These are phyloP conservation scores for Ceratocystis colombiana DNA, from an alignment of 2,329 filamentous ascomycete genomes.

Conservation along the genomic window DNA sequence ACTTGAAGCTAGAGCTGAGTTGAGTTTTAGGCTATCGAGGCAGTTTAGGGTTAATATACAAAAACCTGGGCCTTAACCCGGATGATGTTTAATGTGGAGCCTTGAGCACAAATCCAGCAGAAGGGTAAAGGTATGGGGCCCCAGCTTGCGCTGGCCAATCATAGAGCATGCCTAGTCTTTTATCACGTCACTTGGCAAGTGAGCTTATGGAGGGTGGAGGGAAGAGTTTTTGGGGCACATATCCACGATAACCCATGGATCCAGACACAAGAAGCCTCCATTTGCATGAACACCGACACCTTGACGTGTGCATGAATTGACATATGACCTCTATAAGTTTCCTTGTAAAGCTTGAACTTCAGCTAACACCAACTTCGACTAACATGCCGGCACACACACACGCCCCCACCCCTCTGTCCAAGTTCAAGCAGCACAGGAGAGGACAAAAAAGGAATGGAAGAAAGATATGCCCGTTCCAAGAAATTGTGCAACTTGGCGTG, in stretches of 20 bases:
- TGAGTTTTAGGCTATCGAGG: not conserved
- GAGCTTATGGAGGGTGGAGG: not conserved
- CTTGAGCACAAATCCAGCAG: not conserved
- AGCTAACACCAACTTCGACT: no score
- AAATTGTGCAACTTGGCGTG: not conserved
- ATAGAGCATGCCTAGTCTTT: not conserved
- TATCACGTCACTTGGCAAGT: not conserved
- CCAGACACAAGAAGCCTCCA: no score
- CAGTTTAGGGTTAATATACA: not conserved
- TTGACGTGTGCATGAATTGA: no score
- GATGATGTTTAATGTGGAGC: not conserved
- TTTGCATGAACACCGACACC: no score
- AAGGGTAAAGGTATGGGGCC: not conserved
- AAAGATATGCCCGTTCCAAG: constrained; percentile 12
- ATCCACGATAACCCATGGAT: no score
- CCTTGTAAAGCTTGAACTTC: no score
- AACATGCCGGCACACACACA: no score
- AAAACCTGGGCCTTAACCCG: not conserved
- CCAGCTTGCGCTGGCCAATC: not conserved
- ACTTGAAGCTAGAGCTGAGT: not conserved
- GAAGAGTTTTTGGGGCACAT: no score
- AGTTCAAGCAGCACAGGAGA: no score
- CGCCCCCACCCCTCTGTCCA: no score
- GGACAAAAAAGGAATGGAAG: not conserved
- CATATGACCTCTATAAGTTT: no score